Base-by-base conservation (phyloP, 2,329 filamentous ascomycete species). In the Colletotrichum tropicicola region DNA sequence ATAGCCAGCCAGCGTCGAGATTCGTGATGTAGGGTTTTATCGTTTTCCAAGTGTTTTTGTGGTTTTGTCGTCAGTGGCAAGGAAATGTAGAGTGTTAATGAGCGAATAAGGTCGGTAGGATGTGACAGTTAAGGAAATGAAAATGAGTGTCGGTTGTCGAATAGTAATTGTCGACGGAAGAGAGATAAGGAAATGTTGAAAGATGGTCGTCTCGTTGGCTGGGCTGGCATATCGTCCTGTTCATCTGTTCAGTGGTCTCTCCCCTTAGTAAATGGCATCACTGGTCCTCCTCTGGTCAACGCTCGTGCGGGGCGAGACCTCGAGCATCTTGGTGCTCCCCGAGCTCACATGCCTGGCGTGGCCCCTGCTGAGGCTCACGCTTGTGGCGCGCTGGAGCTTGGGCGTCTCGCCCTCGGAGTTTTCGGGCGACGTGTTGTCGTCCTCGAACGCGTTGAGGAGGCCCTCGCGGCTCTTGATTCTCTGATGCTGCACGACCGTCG, bases 331-430 rank as follows among this genome's bases (percentile, higher is more conserved):
- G 10, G 92, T 92, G 72, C 91, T 94, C 52, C 92, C 92, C 45
- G 91, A 91, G 72, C 91, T 94, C 72, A 94, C 89, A 68, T 91
- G 91, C 57, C 90, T 85, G 19, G 82, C 87, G 70, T 94, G 91
- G 9, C 85, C 82, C 71, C 83, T 87, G 62, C 87, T 87, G 52
- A 91, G 82, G 66, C 91, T 87, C 61, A 95, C 82, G 75, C 91
- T 95, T 54, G 84, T 89, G 27, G 93, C 92, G 70, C 91, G 88
- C 70, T 89, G 86, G 21, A 83, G 70, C 43, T 80, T 78, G 23
- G 75, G 75, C 67, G 73, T 77, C 70, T 79, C 78, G 10, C 74
- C 73, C 25, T 70, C 72, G 7, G 72, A 72, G 12, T 71, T 71
- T 15, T 75, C 63, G 2, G 72, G 70, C 10, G 75, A 9, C 17